phyloP scores from a whole-genome alignment of 148 eudicot genomes.

The Fallopia convolvulus region DNA sequence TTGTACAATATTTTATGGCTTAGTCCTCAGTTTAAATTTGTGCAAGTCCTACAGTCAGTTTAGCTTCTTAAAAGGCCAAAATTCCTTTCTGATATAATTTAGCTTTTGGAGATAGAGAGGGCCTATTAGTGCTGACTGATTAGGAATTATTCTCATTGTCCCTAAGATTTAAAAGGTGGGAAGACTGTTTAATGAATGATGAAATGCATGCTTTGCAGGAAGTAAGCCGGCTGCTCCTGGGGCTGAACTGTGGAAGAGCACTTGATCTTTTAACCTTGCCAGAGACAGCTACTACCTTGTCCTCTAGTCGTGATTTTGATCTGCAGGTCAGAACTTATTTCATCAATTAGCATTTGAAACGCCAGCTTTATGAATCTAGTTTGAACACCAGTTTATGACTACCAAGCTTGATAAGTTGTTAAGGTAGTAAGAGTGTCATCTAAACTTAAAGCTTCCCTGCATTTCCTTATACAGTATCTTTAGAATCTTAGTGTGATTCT shows the following conservation, averaged over 20 bases:
- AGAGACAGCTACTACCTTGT: slow-evolving; percentile 43
- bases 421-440: not conserved
- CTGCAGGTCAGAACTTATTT: slow-evolving; percentile 46
- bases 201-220: slow-evolving; percentile 39
- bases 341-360: not conserved
- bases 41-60: not conserved
- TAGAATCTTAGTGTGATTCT: not conserved
- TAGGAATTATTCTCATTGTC: not conserved
- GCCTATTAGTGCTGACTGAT: not conserved
- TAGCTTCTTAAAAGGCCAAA: not conserved
- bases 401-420: not conserved
- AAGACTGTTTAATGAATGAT: not conserved
- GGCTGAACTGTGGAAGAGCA: slow-evolving; percentile 75
- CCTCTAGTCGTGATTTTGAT: slow-evolving; percentile 67
- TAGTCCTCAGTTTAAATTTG: not conserved
- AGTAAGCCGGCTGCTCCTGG: slow-evolving; percentile 74
- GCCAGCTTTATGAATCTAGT: not conserved
- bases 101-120: not conserved
- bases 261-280: slow-evolving; percentile 48
- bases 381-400: not conserved
- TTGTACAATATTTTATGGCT: not conserved
- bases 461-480: not conserved
- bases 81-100: not conserved
- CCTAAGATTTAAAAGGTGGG: not conserved
- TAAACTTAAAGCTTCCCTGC: not conserved